These are phyloP conservation scores for Suillus cothurnatus DNA, from an alignment of 768 basidiomycete genomes.

Conservation along the genomic window DNA sequence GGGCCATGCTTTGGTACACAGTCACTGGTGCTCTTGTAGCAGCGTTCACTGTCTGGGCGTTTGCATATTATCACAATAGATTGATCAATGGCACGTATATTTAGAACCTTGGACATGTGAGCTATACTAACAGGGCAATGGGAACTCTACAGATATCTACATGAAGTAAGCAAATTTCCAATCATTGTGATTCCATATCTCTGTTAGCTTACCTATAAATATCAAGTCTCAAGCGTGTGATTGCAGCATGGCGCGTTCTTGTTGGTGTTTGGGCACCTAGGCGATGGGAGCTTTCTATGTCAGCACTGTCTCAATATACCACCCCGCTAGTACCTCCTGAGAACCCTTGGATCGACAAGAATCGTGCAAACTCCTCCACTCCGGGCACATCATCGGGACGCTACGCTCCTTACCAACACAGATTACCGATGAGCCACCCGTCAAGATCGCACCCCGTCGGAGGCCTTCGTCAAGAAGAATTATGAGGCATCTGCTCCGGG, in stretches of 20 bases:
- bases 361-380: slow-evolving; percentile 32
- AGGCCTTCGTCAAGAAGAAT: slow-evolving; percentile 79
- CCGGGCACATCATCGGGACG: slow-evolving; percentile 6
- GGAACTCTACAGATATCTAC: slow-evolving; percentile 59
- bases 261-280: slow-evolving; percentile 93
- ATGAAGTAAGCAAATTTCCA: slow-evolving; percentile 56
- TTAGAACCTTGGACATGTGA: neutral
- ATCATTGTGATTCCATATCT: slow-evolving; percentile 4
- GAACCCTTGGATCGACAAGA: slow-evolving; percentile 70
- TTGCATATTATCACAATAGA: slow-evolving; percentile 84
- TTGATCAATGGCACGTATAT: slow-evolving; percentile 76
- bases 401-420: slow-evolving; percentile 23
- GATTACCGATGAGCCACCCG: slow-evolving; percentile 39
- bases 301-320: slow-evolving; percentile 75
- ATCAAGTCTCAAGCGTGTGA: slow-evolving; percentile 76
- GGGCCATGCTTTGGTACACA: slow-evolving; percentile 81
- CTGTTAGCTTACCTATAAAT: neutral
- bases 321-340: slow-evolving; percentile 65
- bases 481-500: slow-evolving; percentile 86
- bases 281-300: slow-evolving; percentile 75
- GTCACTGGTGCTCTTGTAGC: slow-evolving; percentile 75
- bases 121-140: neutral
- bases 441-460: slow-evolving; percentile 33
- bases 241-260: slow-evolving; percentile 95
- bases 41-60: slow-evolving; percentile 65